phyloP scores from a whole-genome alignment of 2,329 filamentous ascomycete genomes.

The Penicillium digitatum region DNA sequence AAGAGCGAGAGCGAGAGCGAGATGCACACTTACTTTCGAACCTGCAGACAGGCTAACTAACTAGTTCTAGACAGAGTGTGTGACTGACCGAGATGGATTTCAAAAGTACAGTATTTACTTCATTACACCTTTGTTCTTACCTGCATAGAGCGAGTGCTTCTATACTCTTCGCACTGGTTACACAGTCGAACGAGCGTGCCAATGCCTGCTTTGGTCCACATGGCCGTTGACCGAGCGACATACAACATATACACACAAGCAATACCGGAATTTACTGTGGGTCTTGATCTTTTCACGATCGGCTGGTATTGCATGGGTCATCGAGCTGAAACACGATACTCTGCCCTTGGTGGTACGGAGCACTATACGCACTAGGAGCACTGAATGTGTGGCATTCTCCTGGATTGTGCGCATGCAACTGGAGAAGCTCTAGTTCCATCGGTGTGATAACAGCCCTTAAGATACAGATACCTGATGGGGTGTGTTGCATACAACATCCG shows the following conservation, averaged over 20 bases:
- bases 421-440: neutral
- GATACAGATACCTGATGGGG: neutral
- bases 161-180: neutral
- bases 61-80: too few species aligned
- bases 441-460: neutral
- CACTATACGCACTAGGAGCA: neutral
- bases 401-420: neutral
- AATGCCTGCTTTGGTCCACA: neutral
- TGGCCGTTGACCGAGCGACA: neutral
- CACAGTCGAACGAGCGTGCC: neutral
- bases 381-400: neutral
- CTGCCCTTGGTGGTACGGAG: neutral
- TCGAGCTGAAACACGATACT: neutral
- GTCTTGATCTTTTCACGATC: neutral
- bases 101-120: neutral
- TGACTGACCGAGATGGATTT: neutral
- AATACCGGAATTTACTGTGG: neutral
- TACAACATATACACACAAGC: neutral
- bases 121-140: neutral
- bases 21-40: neutral
- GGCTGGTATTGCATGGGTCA: neutral
- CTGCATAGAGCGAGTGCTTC: neutral
- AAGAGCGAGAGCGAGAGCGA: neutral
- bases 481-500: neutral
- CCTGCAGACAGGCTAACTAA: neutral